phyloP scores from a whole-genome alignment of 78 protist species.

The Planoprotostelium fungivorum region DNA sequence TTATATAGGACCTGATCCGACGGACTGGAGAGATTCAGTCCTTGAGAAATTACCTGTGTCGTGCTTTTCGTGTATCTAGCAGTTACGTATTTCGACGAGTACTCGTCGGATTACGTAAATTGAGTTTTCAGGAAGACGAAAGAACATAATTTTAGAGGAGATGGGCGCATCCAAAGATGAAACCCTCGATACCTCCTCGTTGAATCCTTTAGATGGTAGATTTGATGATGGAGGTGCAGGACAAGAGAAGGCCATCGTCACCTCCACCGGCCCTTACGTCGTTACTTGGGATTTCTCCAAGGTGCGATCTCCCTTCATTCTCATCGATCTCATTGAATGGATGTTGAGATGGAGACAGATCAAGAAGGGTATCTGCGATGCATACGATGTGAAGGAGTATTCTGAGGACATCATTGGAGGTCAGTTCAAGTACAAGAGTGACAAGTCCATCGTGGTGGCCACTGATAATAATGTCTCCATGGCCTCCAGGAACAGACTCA shows the following conservation, averaged over 20 bases:
- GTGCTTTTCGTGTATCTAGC: too few relatives aligned
- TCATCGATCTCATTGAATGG: background rate
- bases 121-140: too few relatives aligned
- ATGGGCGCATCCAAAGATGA: too few relatives aligned
- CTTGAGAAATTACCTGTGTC: too few relatives aligned
- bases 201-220: too few relatives aligned
- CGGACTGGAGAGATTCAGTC: too few relatives aligned
- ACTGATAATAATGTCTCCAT: constrained; percentile 53
- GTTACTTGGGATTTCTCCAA: constrained; percentile 74
- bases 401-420: constrained; percentile 46
- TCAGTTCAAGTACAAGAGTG: constrained; percentile 50
- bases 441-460: constrained; percentile 58
- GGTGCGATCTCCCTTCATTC: constrained; percentile 2
- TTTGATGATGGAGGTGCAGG: constrained; percentile 28
- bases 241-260: constrained; percentile 48
- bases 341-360: background rate
- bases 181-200: too few relatives aligned
- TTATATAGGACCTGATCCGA: too few relatives aligned
- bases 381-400: constrained; percentile 49
- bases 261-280: constrained; percentile 50
- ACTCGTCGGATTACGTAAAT: too few relatives aligned
- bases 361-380: constrained; percentile 47
- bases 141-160: too few relatives aligned
- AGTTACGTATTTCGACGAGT: too few relatives aligned
- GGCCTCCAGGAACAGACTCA: background rate